A percentile compares a stretch with the other conserved stretches of the same genome.
Conservation (phyloP, 2,329 filamentous ascomycete genomes). For the Colletotrichum salicis region DNA sequence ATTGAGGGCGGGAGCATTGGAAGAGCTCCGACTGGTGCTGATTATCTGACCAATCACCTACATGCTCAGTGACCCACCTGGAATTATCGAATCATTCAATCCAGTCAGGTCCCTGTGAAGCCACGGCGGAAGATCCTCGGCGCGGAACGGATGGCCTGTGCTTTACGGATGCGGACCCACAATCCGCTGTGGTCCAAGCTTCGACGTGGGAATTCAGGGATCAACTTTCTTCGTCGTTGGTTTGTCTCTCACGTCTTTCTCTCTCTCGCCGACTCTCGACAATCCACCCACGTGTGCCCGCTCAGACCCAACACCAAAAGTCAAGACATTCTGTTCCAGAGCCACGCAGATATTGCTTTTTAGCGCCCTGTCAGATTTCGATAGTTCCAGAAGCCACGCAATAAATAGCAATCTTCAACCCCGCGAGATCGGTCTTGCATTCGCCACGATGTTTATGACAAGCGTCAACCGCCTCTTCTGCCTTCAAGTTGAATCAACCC, state of each 20-base stretch:
- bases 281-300: constrained; percentile 1
- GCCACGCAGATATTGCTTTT: neutral
- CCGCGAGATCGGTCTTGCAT: neutral
- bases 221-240: neutral
- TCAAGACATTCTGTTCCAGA: neutral
- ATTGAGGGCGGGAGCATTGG: neutral
- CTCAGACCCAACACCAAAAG: neutral
- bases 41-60: neutral
- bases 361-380: constrained; percentile 14
- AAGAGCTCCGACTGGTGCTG: neutral
- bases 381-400: constrained; percentile 10
- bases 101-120: neutral
- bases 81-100: neutral
- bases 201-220: constrained; percentile 4
- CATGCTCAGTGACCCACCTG: neutral
- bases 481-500: neutral
- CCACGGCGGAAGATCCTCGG: constrained; percentile 21
- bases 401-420: neutral
- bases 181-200: constrained; percentile 13
- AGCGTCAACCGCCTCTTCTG: constrained; percentile 6
- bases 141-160: neutral
- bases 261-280: neutral
- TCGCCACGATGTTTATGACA: neutral
- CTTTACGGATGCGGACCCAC: neutral
- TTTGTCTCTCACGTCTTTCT: neutral